phyloP scores from a whole-genome alignment of 257 asterid species.

The Leptodermis oblonga region DNA sequence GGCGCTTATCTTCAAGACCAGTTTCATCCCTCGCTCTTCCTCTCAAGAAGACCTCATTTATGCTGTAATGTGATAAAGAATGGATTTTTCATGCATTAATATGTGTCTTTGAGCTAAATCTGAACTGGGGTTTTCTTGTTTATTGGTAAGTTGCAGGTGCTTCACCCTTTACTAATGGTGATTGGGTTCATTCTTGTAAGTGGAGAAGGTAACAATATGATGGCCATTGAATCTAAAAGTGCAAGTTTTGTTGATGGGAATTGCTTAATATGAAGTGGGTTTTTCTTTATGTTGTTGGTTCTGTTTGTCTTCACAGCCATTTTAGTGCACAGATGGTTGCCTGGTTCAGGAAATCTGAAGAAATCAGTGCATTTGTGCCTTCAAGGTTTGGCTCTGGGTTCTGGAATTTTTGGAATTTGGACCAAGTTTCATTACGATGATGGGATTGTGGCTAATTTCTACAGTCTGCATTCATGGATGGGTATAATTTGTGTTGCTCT shows the following conservation, averaged over 20 bases:
- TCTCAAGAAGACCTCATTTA: slow-evolving; percentile 58
- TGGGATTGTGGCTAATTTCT: slow-evolving; percentile 83
- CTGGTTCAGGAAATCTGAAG: slow-evolving; percentile 79
- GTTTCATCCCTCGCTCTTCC: slow-evolving; percentile 56
- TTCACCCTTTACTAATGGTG: slow-evolving; percentile 88
- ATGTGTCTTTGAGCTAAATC: no score
- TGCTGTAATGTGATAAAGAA: slow-evolving; percentile 36
- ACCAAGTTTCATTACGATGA: slow-evolving; percentile 68
- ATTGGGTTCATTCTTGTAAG: slow-evolving; percentile 83
- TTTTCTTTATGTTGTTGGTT: neutral
- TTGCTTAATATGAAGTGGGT: slow-evolving; percentile 9
- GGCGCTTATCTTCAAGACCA: slow-evolving; percentile 63
- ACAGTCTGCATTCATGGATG: slow-evolving; percentile 95
- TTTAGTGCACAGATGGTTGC: slow-evolving; percentile 82
- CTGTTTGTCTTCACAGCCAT: slow-evolving; percentile 48
- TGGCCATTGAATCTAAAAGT: neutral
- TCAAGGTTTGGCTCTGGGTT: slow-evolving; percentile 82
- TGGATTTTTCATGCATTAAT: neutral
- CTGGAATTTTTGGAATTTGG: slow-evolving; percentile 90
- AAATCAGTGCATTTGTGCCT: slow-evolving; percentile 75
- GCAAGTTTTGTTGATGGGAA: slow-evolving; percentile 10
- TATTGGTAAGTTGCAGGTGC: slow-evolving; percentile 37
- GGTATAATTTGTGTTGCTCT: slow-evolving; percentile 58
- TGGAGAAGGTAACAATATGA: slow-evolving; percentile 64
- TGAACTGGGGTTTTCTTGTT: slow-evolving; percentile 5